Conservation (phyloP, 139 green algal species). For the Chlorella sp. region DNA sequence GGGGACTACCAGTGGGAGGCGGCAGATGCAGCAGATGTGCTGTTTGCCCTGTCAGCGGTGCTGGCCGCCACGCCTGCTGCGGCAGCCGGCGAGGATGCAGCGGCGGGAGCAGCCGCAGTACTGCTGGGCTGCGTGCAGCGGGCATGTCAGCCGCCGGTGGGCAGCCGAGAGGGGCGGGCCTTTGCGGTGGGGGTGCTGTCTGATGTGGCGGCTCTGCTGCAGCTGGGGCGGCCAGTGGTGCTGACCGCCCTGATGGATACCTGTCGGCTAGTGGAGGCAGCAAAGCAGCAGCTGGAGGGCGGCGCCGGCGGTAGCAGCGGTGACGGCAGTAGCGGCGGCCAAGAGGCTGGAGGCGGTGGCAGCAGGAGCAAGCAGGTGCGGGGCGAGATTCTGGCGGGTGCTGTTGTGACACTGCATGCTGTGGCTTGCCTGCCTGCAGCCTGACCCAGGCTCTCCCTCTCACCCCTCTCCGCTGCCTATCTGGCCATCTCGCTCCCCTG, state of each 20-base stretch:
- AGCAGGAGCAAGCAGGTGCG: not conserved
- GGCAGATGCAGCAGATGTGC: conserved; percentile 24
- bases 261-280: conserved; percentile 41
- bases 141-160: conserved; percentile 27
- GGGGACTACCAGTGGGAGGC: conserved; percentile 50
- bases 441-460: not conserved
- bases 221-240: conserved; percentile 43
- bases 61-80: not conserved
- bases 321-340: not conserved
- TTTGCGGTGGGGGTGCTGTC: conserved; percentile 51
- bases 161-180: not conserved
- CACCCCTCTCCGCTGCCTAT: not conserved
- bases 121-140: conserved; percentile 40
- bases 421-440: not conserved
- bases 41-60: conserved; percentile 30
- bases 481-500: not conserved
- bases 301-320: not conserved
- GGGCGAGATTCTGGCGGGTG: too few relatives aligned
- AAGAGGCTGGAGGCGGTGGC: not conserved
- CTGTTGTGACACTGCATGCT: too few relatives aligned
- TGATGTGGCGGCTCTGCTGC: conserved; percentile 57
- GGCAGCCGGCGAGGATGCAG: not conserved
- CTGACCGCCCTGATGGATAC: conserved; percentile 63
- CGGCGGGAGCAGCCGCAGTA: not conserved
- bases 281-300: not conserved